Evolutionary conservation across 2,329 filamentous ascomycete species (phyloP), one percentile per base, ranked within the genome.

Genomic region (Alternaria sp.): DNA sequence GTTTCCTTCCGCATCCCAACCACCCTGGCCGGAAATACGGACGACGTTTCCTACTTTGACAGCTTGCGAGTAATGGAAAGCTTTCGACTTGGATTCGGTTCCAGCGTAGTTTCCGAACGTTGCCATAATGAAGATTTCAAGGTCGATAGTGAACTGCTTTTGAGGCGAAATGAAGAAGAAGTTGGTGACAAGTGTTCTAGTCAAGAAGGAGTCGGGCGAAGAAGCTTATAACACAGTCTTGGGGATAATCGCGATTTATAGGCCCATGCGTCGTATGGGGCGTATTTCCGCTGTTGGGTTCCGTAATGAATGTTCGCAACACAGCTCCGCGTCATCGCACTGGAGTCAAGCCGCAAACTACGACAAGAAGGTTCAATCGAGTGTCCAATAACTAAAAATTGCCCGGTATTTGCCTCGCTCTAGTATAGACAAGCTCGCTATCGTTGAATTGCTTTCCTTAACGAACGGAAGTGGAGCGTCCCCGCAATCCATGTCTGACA

Each of bases 1-100:
- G 11, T 58, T 44, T 11, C 54, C 64, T 26, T 60, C 43, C 36
- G 47, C 30, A 47, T 68, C 67, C 67, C 65, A 68, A 6, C 66
- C 65, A 51, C 67, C 66, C 57, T 69, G 67, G 10, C 67, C 67
- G 2, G 67, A 64, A 40, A 55, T 61, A 30, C 63, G 52, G 7
- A 69, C 50, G n/a, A 50, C 54, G 25, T 64, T 52, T 10, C 66
- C 63, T 13, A 68, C n/a, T 21, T 50, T 62, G 26, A 66, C 60
- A 12, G 66, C 63, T 51, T 66, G 67, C 28, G 63, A 69, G 30
- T 68, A 69, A 19, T 60, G 59, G 30, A 56, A 57, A 21, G 59
- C 46, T 19, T 69, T 45, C 10, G 51, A 60, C 4, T 63, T 66
- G 28, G 54, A 44, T 43, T 66, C 59, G 19, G 32, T 64, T 17